Evolutionary conservation across 2,329 filamentous ascomycete genomes (phyloP).

Genomic region (Botrytis sinoallii): DNA sequence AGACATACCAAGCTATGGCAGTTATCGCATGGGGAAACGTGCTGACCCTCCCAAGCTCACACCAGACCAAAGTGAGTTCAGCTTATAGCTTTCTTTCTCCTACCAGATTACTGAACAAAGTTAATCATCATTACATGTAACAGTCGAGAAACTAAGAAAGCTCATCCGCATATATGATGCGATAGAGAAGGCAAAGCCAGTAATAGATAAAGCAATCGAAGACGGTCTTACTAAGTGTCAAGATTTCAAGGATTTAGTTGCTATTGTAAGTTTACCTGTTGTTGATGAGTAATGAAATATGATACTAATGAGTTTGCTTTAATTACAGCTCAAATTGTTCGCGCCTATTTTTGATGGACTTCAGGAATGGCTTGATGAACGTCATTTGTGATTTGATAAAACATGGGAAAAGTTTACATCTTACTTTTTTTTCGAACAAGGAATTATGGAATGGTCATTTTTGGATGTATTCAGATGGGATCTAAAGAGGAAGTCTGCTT

Average conservation of each 20-base stretch:
- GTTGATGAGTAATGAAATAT: not conserved
- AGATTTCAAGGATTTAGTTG: not conserved
- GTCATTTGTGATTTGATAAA: not conserved
- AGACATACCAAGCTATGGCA: not conserved
- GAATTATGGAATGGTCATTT: not conserved
- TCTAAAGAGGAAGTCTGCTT: not conserved
- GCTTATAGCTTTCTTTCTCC: not conserved
- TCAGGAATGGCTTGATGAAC: not conserved
- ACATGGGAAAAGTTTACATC: not conserved
- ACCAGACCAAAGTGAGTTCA: not conserved
- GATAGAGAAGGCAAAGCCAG: not conserved
- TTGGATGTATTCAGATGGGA: too few species aligned
- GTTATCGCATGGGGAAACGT: not conserved
- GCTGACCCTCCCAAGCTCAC: not conserved
- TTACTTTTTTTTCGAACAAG: not conserved
- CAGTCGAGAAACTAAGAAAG: not conserved
- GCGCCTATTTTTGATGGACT: not conserved
- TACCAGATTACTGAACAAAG: accelerated
- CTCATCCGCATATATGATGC: not conserved
- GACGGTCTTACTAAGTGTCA: not conserved
- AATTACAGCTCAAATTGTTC: not conserved
- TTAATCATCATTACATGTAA: too few species aligned
- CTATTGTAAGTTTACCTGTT: not conserved
- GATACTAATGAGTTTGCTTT: not conserved
- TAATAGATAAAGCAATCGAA: not conserved